These are phyloP conservation scores for Lentinula raphanica DNA, from an alignment of 768 basidiomycete genomes.

Conservation along the genomic window DNA sequence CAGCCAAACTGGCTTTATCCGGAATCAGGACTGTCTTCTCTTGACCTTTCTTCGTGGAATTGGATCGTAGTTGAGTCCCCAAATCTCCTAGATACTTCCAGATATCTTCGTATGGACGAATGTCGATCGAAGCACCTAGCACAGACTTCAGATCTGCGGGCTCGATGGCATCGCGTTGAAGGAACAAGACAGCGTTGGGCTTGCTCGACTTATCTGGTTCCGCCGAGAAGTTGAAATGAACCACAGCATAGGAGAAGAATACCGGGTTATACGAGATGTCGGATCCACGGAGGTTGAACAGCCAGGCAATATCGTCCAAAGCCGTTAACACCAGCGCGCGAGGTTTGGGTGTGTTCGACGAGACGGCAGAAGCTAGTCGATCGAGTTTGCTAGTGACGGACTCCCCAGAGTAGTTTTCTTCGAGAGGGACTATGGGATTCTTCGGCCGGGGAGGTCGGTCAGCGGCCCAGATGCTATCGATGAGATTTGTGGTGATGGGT, in stretches of 20 bases:
- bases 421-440: conserved; percentile 62
- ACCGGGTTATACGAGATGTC: conserved; percentile 91
- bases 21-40: conserved; percentile 69
- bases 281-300: conserved; percentile 86
- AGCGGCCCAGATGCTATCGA: conserved; percentile 71
- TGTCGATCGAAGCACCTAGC: conserved; percentile 56
- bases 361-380: conserved; percentile 46
- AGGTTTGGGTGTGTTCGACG: conserved; percentile 18
- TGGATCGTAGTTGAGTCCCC: conserved; percentile 4
- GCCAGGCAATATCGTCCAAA: conserved; percentile 93
- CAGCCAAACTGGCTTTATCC: conserved; percentile 73
- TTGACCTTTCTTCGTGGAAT: not conserved
- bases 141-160: conserved; percentile 28
- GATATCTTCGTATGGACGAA: conserved; percentile 67
- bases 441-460: conserved; percentile 65
- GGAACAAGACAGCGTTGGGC: conserved; percentile 55
- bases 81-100: conserved; percentile 58
- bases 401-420: conserved; percentile 71
- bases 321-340: conserved; percentile 74
- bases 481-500: conserved; percentile 62
- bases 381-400: conserved; percentile 62
- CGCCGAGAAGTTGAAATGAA: conserved; percentile 33
- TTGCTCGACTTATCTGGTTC: conserved; percentile 25
- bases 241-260: conserved; percentile 87
- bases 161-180: conserved; percentile 51